These are phyloP conservation scores for Xylaria cubensis DNA, from an alignment of 495 filamentous ascomycete genomes.

Conservation along the genomic window DNA sequence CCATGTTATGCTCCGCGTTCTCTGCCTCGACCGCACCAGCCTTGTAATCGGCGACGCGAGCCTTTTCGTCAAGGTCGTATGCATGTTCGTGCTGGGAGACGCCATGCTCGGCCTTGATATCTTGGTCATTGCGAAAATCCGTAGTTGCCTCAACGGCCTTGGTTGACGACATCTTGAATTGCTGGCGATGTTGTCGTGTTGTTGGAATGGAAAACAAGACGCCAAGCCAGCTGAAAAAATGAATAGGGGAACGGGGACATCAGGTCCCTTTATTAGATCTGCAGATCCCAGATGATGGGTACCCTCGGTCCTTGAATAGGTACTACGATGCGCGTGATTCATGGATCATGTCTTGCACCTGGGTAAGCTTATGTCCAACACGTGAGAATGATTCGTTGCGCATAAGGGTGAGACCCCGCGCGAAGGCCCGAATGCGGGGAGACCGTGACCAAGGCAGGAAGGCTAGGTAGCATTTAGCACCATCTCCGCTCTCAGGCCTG, in stretches of 20 bases:
- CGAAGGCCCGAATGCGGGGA: constrained; percentile 19
- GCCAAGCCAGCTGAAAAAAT: not conserved
- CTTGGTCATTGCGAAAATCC: not conserved
- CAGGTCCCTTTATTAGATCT: not conserved
- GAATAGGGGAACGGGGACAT: not conserved
- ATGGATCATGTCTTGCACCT: not conserved
- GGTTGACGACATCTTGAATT: constrained; percentile 17
- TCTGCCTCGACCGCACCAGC: constrained; percentile 55
- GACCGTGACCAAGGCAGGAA: not conserved
- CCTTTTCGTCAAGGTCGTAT: constrained; percentile 54
- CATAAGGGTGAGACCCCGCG: not conserved
- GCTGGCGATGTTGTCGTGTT: constrained; percentile 5
- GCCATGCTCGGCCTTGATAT: constrained; percentile 3
- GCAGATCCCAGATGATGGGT: not conserved
- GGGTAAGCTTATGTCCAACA: not conserved
- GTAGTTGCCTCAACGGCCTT: too few relatives aligned
- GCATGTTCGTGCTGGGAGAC: constrained; percentile 36
- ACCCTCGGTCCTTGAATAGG: not conserved
- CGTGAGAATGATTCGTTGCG: constrained; percentile 6
- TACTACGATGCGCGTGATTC: not conserved
- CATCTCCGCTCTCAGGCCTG: not conserved
- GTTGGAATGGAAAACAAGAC: not conserved
- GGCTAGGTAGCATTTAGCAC: constrained; percentile 16
- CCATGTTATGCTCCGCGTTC: constrained; percentile 54
- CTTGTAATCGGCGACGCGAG: constrained; percentile 40